Base-by-base conservation (phyloP, 495 filamentous ascomycete genomes). In the Penicillium arizonense region DNA sequence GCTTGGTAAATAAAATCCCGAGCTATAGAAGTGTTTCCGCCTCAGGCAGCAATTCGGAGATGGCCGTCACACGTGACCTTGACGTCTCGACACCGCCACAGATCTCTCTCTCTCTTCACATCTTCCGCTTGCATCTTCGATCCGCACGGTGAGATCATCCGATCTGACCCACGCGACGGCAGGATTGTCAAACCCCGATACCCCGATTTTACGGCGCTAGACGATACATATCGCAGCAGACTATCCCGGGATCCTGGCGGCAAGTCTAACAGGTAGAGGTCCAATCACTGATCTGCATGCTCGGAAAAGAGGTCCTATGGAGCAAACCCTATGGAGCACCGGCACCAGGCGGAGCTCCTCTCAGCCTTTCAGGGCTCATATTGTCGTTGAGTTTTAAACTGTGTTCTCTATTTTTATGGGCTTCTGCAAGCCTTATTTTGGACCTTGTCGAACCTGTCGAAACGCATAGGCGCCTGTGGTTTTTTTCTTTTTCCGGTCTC, bases 361-460 rank as follows among this genome's bases (percentile, higher is more conserved):
- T 44, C 47, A 43, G 49, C 44, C 44, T 44, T 49, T 43, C 21
- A 46, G 51, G 42, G 28, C 18, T 43, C 41, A 50, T 44, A 55
- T 58, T 53, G 55, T 53, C 52, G 33, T 60, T 55, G 44, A 35
- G 50, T 63, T 61, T 60, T 57, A 55, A 55, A 46, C 50, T 44
- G n/a, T 20, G 23, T 18, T 44, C 32, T 38, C 46, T 50, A 44
- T 44, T 39, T 39, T 50, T 33, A 34, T 42, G n/a, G 23, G 18
- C 34, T 47, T 13, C n/a, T 34, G 28, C 47, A 41, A 23, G 8
- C 11, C 10, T 42, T 50, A 38, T 47, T 11, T 47, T 2, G 20
- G 8, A 13, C 13, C 42, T 36, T 24, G 37, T 50, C 18, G 12
- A 42, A 33, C 47, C 37, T 34, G 37, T 33, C 26, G 48, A 42